Evolutionary conservation across 768 basidiomycete genomes (phyloP).

Genomic region (Omphalotus guepiniiformis): DNA sequence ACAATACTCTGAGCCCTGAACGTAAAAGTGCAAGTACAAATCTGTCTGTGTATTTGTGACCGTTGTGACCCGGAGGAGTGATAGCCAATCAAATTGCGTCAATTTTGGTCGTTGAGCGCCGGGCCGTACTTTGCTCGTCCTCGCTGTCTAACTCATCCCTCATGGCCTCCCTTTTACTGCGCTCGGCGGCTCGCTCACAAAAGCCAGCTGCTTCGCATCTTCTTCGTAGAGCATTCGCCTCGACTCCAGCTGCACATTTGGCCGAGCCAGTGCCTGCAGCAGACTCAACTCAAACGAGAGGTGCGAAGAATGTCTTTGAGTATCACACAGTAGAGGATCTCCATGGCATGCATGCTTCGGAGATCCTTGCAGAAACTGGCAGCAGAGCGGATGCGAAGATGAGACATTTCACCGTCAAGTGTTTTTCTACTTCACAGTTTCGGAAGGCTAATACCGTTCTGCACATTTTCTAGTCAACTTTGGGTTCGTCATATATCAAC

Average conservation of each 20-base stretch:
- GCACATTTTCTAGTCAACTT: constrained; percentile 73
- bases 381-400: constrained; percentile 72
- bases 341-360: constrained; percentile 71
- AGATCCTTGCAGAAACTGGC: constrained; percentile 76
- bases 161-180: constrained; percentile 67
- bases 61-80: too few relatives aligned
- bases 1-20: too few relatives aligned
- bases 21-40: too few relatives aligned
- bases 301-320: constrained; percentile 48
- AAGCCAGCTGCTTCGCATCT: constrained; percentile 23
- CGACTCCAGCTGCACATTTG: constrained; percentile 27
- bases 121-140: too few relatives aligned
- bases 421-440: background rate
- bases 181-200: constrained; percentile 49
- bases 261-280: constrained; percentile 25
- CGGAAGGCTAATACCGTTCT: background rate
- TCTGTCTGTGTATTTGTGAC: too few relatives aligned
- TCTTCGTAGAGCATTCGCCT: constrained; percentile 33
- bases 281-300: constrained; percentile 25
- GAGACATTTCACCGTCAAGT: constrained; percentile 89
- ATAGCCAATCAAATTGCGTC: background rate
- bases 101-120: too few relatives aligned
- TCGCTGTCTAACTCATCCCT: background rate
- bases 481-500: constrained; percentile 45
- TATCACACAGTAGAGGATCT: constrained; percentile 81